Percentiles rank a stretch among this genome's conserved stretches.
These are phyloP conservation scores for Epipyxis sp. DNA, from an alignment of 108 stramenopile genomes.

Conservation along the genomic window DNA sequence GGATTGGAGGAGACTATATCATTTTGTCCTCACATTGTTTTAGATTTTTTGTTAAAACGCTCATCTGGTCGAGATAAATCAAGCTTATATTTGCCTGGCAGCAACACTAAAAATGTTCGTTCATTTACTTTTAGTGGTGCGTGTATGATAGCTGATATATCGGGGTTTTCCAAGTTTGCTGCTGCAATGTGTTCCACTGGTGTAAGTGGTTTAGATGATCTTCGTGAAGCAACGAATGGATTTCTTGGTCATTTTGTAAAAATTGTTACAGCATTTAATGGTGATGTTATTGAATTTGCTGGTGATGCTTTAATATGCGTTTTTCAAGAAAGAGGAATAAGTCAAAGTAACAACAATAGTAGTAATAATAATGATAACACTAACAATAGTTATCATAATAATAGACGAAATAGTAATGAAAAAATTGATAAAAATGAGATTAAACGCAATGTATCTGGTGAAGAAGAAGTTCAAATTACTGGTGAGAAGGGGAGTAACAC, in stretches of 20 bases:
- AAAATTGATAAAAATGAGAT: not conserved
- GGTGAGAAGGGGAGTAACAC: no score
- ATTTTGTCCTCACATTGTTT: not conserved
- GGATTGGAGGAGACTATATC: not conserved
- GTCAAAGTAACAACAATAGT: no score
- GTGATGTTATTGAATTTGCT: constrained; percentile 17
- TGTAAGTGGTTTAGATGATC: constrained; percentile 5
- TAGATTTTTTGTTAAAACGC: not conserved
- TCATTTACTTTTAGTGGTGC: not conserved
- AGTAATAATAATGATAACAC: no score
- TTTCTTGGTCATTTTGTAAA: not conserved
- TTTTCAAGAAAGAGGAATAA: not conserved
- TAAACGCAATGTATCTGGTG: no score
- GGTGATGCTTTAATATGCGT: constrained; percentile 22
- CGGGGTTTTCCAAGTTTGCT: constrained; percentile 1
- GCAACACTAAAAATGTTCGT: not conserved
- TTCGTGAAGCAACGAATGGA: not conserved
- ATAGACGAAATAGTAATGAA: not conserved
- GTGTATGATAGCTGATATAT: constrained; percentile 10
- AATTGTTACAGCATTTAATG: not conserved
- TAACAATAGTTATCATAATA: no score
- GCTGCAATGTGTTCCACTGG: not conserved
- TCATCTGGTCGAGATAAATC: not conserved
- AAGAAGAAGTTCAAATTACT: no score
- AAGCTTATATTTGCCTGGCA: not conserved